These are phyloP conservation scores for Apiotrichum domesticum DNA, from an alignment of 1,284 basidiomycete genomes.

Conservation along the genomic window DNA sequence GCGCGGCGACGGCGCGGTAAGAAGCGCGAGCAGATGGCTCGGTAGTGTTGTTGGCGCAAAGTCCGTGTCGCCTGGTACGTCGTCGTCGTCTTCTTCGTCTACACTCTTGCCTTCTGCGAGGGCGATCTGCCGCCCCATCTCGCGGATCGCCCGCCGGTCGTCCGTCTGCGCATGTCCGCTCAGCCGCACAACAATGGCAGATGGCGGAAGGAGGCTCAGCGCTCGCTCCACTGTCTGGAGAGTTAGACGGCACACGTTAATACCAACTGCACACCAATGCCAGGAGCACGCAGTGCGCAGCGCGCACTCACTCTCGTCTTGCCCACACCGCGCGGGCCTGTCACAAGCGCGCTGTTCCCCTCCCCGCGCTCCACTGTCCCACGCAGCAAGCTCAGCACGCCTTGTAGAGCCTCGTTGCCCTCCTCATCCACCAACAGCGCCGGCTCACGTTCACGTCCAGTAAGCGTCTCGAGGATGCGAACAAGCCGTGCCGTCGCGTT, in stretches of 20 bases:
- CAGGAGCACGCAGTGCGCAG: no score
- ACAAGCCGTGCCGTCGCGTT: constrained; percentile 19
- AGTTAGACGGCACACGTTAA: neutral
- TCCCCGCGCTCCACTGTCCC: constrained; percentile 73
- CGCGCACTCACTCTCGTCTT: constrained; percentile 64
- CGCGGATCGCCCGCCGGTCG: constrained; percentile 83
- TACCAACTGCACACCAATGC: no score
- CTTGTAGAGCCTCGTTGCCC: constrained; percentile 38
- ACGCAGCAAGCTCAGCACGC: constrained; percentile 57
- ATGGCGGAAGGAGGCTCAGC: constrained; percentile 28
- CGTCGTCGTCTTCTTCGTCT: constrained; percentile 31
- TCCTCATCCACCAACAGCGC: constrained; percentile 34
- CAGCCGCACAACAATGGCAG: constrained; percentile 66
- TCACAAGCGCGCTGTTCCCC: constrained; percentile 80
- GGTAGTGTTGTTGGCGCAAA: constrained; percentile 54
- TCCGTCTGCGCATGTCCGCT: constrained; percentile 79
- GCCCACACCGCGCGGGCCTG: constrained; percentile 75
- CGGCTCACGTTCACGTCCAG: constrained; percentile 18
- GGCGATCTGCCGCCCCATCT: constrained; percentile 71
- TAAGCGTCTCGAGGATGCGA: constrained; percentile 29
- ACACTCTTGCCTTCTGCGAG: constrained; percentile 45
- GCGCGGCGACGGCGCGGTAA: constrained; percentile 69
- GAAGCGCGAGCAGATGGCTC: constrained; percentile 70
- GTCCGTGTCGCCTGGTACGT: constrained; percentile 33
- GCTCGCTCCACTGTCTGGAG: constrained; percentile 36